These are phyloP conservation scores for Colletotrichum lini DNA, from an alignment of 2,329 filamentous ascomycete species.

Conservation along the genomic window DNA sequence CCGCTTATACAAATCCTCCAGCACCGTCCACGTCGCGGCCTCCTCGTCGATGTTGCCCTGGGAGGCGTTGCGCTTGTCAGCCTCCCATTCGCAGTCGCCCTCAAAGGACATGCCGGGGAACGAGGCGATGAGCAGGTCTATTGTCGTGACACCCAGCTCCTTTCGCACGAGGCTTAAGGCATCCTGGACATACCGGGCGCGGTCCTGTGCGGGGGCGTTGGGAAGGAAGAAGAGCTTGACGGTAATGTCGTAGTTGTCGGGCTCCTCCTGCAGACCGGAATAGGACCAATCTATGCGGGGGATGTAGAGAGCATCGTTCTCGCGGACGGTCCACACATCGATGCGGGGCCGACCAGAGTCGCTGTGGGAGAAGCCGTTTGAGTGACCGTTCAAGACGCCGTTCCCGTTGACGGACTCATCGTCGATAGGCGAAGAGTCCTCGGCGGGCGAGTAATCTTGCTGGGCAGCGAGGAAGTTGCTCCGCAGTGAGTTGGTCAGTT, in stretches of 20 bases:
- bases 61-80: conserved; percentile 71
- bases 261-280: conserved; percentile 83
- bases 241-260: conserved; percentile 91
- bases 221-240: conserved; percentile 96
- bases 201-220: conserved; percentile 73
- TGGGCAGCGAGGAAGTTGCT: conserved; percentile 85
- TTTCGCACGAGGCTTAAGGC: conserved; percentile 85
- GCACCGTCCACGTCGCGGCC: conserved; percentile 76
- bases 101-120: conserved; percentile 96
- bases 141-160: conserved; percentile 80
- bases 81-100: conserved; percentile 88
- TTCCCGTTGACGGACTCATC: conserved; percentile 51
- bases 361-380: conserved; percentile 50
- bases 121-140: conserved; percentile 92
- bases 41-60: conserved; percentile 79
- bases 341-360: conserved; percentile 48
- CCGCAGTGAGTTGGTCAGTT: conserved; percentile 89
- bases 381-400: conserved; percentile 43
- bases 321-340: conserved; percentile 78
- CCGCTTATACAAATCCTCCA: conserved; percentile 80
- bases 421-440: conserved; percentile 45
- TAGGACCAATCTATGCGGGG: conserved; percentile 82
- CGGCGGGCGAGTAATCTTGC: conserved; percentile 66
- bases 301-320: conserved; percentile 75
- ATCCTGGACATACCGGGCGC: conserved; percentile 80